Conservation (phyloP, 306 rosid species). For the Cucumis cinereus region DNA sequence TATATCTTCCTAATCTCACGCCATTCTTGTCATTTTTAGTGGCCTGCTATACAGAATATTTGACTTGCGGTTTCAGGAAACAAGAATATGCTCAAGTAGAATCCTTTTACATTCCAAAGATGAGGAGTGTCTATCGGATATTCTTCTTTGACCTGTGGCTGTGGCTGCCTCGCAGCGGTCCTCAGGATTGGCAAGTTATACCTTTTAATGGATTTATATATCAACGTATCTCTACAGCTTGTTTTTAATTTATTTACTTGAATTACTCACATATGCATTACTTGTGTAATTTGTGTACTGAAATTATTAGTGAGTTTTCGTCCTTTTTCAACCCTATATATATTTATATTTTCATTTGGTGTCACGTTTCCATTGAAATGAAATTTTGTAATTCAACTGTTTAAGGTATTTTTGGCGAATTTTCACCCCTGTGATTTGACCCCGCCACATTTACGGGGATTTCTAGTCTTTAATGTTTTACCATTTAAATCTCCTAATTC, state of each 20-base stretch:
- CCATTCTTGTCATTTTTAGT: not conserved
- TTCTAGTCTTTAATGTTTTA: no score
- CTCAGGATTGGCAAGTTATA: not conserved
- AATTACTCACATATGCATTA: not conserved
- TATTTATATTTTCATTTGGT: not conserved
- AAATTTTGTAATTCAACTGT: not conserved
- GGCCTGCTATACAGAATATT: not conserved
- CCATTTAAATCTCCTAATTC: no score
- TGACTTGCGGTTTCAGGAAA: conserved; percentile 1
- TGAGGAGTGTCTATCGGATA: not conserved
- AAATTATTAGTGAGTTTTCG: not conserved
- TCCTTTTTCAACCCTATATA: not conserved
- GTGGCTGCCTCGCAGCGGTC: not conserved
- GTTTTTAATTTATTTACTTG: not conserved
- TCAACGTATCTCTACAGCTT: not conserved
- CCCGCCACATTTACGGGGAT: no score
- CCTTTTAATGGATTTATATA: no score
- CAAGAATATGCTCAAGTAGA: not conserved
- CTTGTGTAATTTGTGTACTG: not conserved
- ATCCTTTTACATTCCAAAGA: not conserved
- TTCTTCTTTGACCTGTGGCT: not conserved
- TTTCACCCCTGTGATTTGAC: no score
- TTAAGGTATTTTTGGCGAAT: not conserved
- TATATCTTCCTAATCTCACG: not conserved
- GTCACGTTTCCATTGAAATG: not conserved